Conservation (phyloP, 176 grass and related monocot species). For the Zoysia japonica region DNA sequence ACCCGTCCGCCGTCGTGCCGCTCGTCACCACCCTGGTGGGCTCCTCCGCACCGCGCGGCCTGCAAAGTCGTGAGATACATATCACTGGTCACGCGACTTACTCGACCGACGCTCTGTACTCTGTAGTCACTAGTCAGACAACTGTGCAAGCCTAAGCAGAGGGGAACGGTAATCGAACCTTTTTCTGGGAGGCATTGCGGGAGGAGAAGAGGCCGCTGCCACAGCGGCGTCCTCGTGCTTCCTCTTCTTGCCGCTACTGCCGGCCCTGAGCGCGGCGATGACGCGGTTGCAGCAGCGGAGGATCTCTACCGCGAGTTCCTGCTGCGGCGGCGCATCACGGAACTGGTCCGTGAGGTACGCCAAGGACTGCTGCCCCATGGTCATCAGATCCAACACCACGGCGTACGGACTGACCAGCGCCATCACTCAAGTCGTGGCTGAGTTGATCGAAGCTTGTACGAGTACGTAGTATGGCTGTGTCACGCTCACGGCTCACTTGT, state of each 20-base stretch:
- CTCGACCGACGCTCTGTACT: no score
- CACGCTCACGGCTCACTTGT: background rate
- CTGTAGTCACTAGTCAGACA: no score
- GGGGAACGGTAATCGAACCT: background rate
- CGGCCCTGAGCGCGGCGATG: conserved; percentile 17
- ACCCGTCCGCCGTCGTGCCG: conserved; percentile 48
- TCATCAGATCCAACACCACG: conserved; percentile 53
- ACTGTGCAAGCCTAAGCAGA: no score
- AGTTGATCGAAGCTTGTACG: no score
- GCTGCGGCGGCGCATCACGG: conserved; percentile 24
- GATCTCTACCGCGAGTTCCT: conserved; percentile 51
- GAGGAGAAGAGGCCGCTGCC: background rate
- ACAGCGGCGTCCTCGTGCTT: background rate
- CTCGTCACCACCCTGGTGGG: background rate
- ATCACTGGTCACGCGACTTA: no score
- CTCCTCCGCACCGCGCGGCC: conserved; percentile 38
- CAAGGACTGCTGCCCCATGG: conserved; percentile 46
- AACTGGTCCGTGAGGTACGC: conserved; percentile 43
- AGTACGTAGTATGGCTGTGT: no score
- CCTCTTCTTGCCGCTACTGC: conserved; percentile 15
- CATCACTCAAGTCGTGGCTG: conserved; percentile 4
- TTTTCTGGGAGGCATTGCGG: background rate
- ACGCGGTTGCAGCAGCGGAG: conserved; percentile 51
- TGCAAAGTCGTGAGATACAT: background rate
- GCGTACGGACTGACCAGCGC: conserved; percentile 20